These are phyloP conservation scores for Coffea canephora DNA, from an alignment of 257 asterid genomes.

Conservation along the genomic window DNA sequence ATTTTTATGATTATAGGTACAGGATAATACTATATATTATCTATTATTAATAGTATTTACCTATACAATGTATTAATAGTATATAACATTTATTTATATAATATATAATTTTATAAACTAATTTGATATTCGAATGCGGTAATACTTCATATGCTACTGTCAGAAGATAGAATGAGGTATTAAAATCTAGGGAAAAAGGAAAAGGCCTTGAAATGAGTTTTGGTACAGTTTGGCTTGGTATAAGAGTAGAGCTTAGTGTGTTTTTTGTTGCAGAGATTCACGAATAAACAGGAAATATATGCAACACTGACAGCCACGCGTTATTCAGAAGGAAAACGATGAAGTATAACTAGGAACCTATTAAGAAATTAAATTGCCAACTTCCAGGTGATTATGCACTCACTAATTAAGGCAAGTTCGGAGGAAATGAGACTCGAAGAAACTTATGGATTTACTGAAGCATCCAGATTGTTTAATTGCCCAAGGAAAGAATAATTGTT, in stretches of 20 bases:
- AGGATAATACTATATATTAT: too few relatives aligned
- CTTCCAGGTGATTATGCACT: background rate
- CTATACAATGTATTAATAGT: too few relatives aligned
- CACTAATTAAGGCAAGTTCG: background rate
- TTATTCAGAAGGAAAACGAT: background rate
- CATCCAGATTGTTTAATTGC: background rate
- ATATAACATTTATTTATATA: too few relatives aligned
- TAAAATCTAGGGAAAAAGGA: constrained; percentile 23
- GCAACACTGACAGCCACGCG: constrained; percentile 13
- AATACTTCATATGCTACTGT: constrained; percentile 17
- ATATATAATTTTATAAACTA: too few relatives aligned
- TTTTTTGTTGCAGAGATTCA: constrained; percentile 27
- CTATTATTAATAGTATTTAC: too few relatives aligned
- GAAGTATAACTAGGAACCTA: background rate
- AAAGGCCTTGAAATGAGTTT: constrained; percentile 29
- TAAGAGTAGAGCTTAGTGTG: constrained; percentile 24
- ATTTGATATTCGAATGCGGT: too few relatives aligned
- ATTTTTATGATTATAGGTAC: too few relatives aligned
- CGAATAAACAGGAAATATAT: constrained; percentile 20
- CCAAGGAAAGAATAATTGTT: too few relatives aligned
- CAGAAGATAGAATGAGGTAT: constrained; percentile 32
- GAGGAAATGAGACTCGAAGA: background rate
- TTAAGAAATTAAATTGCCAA: background rate
- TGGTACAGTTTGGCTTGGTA: constrained; percentile 33
- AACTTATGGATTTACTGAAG: background rate